Conservation (phyloP, 2,329 filamentous ascomycete species). For the Cordyceps militaris region DNA sequence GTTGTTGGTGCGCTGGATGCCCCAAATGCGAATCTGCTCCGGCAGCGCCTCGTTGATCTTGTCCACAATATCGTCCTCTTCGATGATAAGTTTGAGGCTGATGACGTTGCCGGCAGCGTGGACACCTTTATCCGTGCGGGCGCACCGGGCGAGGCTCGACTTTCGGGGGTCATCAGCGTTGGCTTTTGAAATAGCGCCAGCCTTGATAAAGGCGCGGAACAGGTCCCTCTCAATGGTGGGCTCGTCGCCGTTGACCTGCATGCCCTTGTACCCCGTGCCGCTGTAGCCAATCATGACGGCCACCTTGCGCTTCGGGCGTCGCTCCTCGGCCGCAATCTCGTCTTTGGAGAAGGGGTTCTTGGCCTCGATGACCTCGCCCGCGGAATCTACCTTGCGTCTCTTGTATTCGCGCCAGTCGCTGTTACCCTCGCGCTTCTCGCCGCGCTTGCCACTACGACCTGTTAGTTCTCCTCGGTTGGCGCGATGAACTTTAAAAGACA, state of each 20-base stretch:
- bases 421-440: slow-evolving; percentile 33
- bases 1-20: slow-evolving; percentile 80
- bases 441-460: slow-evolving; percentile 6
- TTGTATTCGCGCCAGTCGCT: slow-evolving; percentile 35
- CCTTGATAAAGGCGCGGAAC: slow-evolving; percentile 83
- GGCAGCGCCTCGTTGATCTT: slow-evolving; percentile 86
- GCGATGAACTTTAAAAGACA: neutral
- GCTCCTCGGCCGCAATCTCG: slow-evolving; percentile 80
- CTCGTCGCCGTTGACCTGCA: slow-evolving; percentile 79
- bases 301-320: slow-evolving; percentile 90
- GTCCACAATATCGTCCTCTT: slow-evolving; percentile 77
- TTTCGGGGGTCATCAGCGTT: slow-evolving; percentile 97
- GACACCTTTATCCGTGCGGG: slow-evolving; percentile 93
- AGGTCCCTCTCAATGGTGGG: slow-evolving; percentile 96
- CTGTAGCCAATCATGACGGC: slow-evolving; percentile 94
- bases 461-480: slow-evolving; percentile 11
- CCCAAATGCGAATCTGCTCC: slow-evolving; percentile 91
- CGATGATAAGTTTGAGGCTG: slow-evolving; percentile 90
- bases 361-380: slow-evolving; percentile 26
- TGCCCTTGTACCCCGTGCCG: slow-evolving; percentile 92
- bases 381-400: slow-evolving; percentile 33
- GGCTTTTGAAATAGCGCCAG: slow-evolving; percentile 90
- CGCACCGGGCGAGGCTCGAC: slow-evolving; percentile 86
- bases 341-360: slow-evolving; percentile 55
- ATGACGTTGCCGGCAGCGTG: slow-evolving; percentile 95